Percentiles rank a stretch among this genome's conserved stretches.
Conservation (phyloP, 2,329 filamentous ascomycete genomes). For the Fusarium beomiforme region DNA sequence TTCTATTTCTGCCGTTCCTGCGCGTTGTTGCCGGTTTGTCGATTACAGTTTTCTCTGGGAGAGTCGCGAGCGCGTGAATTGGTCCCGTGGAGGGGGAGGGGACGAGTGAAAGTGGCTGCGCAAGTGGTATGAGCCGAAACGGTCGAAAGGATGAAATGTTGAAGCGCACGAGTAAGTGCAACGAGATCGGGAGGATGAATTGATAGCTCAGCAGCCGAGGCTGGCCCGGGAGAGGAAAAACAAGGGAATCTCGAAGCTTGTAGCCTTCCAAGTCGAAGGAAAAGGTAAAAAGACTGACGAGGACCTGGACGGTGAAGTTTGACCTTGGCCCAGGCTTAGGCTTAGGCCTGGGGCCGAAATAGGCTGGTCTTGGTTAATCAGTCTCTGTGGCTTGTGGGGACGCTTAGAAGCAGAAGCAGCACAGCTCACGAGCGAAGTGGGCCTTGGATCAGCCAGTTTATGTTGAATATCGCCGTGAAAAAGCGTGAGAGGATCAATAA, state of each 20-base stretch:
- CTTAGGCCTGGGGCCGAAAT: conserved; percentile 39
- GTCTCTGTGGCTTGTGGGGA: conserved; percentile 11
- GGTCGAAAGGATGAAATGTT: conserved; percentile 22
- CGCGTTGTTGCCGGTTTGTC: conserved; percentile 29
- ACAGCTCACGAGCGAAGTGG: conserved; percentile 23
- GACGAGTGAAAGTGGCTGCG: conserved; percentile 33
- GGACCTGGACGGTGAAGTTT: conserved; percentile 43
- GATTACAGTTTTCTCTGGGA: conserved; percentile 1
- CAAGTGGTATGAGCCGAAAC: conserved; percentile 33
- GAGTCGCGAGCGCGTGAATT: conserved; percentile 30
- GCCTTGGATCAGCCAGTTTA: conserved; percentile 30
- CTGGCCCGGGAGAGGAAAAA: conserved; percentile 18
- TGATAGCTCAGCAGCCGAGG: conserved; percentile 31
- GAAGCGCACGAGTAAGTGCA: background rate
- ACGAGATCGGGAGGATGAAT: conserved; percentile 16
- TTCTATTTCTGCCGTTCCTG: conserved; percentile 13
- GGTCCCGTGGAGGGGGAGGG: conserved; percentile 33
- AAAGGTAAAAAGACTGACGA: conserved; percentile 33
- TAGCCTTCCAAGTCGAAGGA: conserved; percentile 16
- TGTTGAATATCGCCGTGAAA: background rate
- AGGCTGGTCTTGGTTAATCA: conserved; percentile 35
- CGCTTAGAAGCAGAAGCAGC: conserved; percentile 8
- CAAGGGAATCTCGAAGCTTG: conserved; percentile 25
- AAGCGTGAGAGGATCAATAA: background rate
- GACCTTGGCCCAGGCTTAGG: conserved; percentile 34